phyloP scores from a whole-genome alignment of 192 early-diverging fungal genomes.

The Oehlia diaphana region DNA sequence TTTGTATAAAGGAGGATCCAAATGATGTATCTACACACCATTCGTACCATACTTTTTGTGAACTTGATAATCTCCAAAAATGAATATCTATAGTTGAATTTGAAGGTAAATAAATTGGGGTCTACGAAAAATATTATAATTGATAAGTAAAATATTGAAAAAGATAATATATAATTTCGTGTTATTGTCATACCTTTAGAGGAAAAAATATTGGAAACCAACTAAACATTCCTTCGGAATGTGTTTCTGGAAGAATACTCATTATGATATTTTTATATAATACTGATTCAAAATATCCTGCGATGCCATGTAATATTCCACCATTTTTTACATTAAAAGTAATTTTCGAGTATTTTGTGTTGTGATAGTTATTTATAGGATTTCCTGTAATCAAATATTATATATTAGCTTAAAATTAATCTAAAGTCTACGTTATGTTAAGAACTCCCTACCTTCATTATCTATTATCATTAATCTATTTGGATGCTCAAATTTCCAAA shows the following conservation, averaged over 20 bases:
- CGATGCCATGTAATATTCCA: constrained; percentile 86
- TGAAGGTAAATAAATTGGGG: constrained; percentile 67
- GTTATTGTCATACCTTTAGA: constrained; percentile 50
- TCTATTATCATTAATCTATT: constrained; percentile 38
- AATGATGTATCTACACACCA: constrained; percentile 65
- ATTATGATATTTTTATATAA: constrained; percentile 82
- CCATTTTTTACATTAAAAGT: constrained; percentile 57
- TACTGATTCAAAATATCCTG: constrained; percentile 94
- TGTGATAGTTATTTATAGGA: constrained; percentile 73
- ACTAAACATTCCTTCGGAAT: constrained; percentile 92
- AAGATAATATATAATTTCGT: constrained; percentile 17
- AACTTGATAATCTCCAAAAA: constrained; percentile 84
- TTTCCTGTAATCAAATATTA: constrained; percentile 25
- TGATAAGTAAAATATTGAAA: background rate
- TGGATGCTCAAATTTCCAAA: constrained; percentile 89
- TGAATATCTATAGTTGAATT: constrained; percentile 63
- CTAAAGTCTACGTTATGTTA: too few species aligned
- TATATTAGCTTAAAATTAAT: background rate
- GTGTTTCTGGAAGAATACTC: constrained; percentile 79
- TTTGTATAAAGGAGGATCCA: constrained; percentile 59
- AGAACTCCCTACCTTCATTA: constrained; percentile 34
- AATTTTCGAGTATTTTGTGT: constrained; percentile 58
- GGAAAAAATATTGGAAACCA: constrained; percentile 99
- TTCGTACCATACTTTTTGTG: constrained; percentile 95
- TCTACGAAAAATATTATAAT: constrained; percentile 39